phyloP scores from a whole-genome alignment of 2,329 filamentous ascomycete species.

The Xylaria sp. region DNA sequence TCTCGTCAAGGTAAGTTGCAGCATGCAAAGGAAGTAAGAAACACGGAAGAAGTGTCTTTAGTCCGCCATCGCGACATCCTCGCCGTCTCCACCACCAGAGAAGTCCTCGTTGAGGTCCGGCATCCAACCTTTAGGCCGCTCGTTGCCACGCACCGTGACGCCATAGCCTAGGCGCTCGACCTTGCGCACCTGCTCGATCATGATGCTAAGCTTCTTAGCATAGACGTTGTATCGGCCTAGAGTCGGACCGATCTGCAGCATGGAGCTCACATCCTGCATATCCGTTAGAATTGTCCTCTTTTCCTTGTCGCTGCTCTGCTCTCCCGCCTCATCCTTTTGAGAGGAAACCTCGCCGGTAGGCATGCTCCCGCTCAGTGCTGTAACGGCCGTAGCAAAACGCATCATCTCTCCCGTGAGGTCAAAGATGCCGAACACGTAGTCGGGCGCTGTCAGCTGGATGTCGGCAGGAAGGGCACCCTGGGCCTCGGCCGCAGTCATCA shows the following conservation, averaged over 20 bases:
- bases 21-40: neutral
- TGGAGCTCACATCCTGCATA: constrained; percentile 78
- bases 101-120: constrained; percentile 69
- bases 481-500: constrained; percentile 76
- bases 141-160: constrained; percentile 84
- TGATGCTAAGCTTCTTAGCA: constrained; percentile 83
- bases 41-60: constrained; percentile 25
- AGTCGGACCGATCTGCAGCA: constrained; percentile 78
- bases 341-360: constrained; percentile 49
- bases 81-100: constrained; percentile 36
- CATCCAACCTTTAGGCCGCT: constrained; percentile 91
- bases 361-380: constrained; percentile 75
- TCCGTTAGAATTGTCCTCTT: constrained; percentile 76
- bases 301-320: constrained; percentile 38
- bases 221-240: constrained; percentile 62
- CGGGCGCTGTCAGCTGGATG: constrained; percentile 77
- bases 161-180: constrained; percentile 93
- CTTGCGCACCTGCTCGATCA: constrained; percentile 90
- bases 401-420: constrained; percentile 97
- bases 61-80: constrained; percentile 41
- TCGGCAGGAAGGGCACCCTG: constrained; percentile 58
- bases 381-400: constrained; percentile 90
- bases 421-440: constrained; percentile 91
- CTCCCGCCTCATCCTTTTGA: neutral
- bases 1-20: neutral